Conservation (phyloP, 2,329 filamentous ascomycete genomes). For the Aspergillus intermedius region DNA sequence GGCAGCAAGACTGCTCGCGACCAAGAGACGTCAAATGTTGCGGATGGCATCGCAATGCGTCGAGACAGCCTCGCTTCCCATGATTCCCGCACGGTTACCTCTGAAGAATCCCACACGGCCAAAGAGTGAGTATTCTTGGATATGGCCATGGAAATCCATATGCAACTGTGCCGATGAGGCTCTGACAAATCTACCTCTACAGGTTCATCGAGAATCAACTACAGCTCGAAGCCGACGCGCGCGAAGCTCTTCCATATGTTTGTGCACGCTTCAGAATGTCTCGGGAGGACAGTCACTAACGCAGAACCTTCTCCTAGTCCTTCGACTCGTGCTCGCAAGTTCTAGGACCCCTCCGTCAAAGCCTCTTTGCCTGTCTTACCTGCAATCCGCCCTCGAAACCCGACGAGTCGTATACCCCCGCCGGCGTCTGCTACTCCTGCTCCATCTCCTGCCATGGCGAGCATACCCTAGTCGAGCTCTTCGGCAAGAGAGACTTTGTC, state of each 20-base stretch:
- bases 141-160: background rate
- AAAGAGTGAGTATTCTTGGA: constrained; percentile 51
- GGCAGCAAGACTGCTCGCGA: constrained; percentile 4
- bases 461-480: constrained; percentile 89
- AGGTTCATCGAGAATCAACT: constrained; percentile 88
- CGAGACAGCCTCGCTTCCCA: constrained; percentile 44
- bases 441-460: constrained; percentile 96
- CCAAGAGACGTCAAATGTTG: constrained; percentile 7
- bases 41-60: constrained; percentile 14
- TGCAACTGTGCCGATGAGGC: background rate
- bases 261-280: constrained; percentile 19
- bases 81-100: constrained; percentile 60
- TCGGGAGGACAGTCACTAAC: constrained; percentile 2
- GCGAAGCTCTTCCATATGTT: constrained; percentile 90
- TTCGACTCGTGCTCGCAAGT: constrained; percentile 88
- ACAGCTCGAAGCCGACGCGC: constrained; percentile 86
- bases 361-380: constrained; percentile 84
- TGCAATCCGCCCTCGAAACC: constrained; percentile 72
- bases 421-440: constrained; percentile 92
- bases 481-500: constrained; percentile 89
- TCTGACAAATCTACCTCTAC: constrained; percentile 1
- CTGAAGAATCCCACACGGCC: constrained; percentile 63
- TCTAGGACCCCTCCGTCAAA: constrained; percentile 82
- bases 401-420: constrained; percentile 60
- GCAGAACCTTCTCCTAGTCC: constrained; percentile 51